Percentiles rank a stretch among this genome's conserved stretches.
phyloP scores from a whole-genome alignment of 177 flowering plant species.

The Tripterygium wilfordii region DNA sequence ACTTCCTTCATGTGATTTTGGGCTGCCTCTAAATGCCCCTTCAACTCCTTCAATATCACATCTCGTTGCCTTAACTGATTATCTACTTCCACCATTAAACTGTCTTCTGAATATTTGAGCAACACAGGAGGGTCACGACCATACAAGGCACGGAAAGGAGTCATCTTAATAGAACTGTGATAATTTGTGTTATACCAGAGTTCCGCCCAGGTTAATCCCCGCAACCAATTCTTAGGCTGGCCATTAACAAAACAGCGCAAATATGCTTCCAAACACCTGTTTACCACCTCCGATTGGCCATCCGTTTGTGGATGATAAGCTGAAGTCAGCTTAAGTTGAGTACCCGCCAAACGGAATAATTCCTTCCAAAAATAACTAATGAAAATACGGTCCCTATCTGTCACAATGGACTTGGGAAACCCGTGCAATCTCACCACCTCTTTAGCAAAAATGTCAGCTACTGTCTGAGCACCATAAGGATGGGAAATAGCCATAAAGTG shows the following conservation, averaged over 20 bases:
- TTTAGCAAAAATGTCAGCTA: background rate
- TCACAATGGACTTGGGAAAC: background rate
- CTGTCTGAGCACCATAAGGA: background rate
- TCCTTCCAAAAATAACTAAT: background rate
- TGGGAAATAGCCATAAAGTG: background rate
- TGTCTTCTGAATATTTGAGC: background rate
- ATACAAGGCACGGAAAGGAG: background rate
- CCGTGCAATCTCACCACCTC: background rate
- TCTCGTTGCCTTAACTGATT: too few relatives aligned
- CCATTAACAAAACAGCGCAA: background rate
- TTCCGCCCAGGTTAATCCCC: background rate
- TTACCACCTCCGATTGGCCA: background rate
- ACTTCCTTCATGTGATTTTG: background rate
- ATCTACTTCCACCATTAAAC: background rate
- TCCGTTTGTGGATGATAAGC: background rate
- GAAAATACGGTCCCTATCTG: background rate
- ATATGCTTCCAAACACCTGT: background rate
- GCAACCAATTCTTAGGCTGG: background rate
- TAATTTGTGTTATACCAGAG: background rate
- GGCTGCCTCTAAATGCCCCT: background rate
- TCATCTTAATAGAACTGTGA: background rate
- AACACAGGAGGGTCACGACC: background rate
- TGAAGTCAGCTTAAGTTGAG: background rate
- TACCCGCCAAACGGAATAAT: background rate
- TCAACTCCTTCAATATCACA: too few relatives aligned